phyloP scores from a whole-genome alignment of 805 yeast genomes.

The Monosporozyma unispora region DNA sequence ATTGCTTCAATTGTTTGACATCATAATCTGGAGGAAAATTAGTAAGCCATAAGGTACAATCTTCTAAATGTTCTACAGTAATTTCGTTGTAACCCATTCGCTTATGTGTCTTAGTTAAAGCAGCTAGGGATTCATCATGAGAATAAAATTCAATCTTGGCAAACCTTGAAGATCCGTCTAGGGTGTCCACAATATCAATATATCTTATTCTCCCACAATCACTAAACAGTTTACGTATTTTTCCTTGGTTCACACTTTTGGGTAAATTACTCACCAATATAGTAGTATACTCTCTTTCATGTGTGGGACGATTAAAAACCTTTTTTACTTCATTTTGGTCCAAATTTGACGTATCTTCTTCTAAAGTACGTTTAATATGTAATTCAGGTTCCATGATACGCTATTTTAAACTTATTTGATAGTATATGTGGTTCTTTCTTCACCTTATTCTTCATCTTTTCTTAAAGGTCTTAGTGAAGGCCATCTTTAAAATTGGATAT shows the following conservation, averaged over 20 bases:
- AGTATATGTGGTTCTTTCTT: no score
- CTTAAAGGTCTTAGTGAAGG: background rate
- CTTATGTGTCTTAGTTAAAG: slow-evolving; percentile 53
- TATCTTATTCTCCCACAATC: slow-evolving; percentile 53
- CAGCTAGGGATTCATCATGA: slow-evolving; percentile 42
- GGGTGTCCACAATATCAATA: slow-evolving; percentile 22
- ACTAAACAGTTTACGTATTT: slow-evolving; percentile 37
- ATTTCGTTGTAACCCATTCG: slow-evolving; percentile 36
- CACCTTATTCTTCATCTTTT: background rate
- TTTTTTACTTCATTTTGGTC: background rate
- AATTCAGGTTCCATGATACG: background rate
- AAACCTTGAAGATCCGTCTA: slow-evolving; percentile 15
- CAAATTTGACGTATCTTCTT: background rate
- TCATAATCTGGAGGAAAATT: slow-evolving; percentile 57
- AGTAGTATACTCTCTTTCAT: slow-evolving; percentile 29
- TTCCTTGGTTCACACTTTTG: slow-evolving; percentile 29
- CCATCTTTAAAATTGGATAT: background rate
- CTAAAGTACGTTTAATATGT: background rate
- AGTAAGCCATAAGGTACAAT: slow-evolving; percentile 60
- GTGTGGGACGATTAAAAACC: background rate
- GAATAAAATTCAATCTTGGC: slow-evolving; percentile 54
- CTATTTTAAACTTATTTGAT: background rate
- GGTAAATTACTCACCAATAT: slow-evolving; percentile 48
- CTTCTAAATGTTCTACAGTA: slow-evolving; percentile 36
- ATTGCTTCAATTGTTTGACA: slow-evolving; percentile 30